These are phyloP conservation scores for Rhypophila decipiens DNA, from an alignment of 495 filamentous ascomycete genomes.

Conservation along the genomic window DNA sequence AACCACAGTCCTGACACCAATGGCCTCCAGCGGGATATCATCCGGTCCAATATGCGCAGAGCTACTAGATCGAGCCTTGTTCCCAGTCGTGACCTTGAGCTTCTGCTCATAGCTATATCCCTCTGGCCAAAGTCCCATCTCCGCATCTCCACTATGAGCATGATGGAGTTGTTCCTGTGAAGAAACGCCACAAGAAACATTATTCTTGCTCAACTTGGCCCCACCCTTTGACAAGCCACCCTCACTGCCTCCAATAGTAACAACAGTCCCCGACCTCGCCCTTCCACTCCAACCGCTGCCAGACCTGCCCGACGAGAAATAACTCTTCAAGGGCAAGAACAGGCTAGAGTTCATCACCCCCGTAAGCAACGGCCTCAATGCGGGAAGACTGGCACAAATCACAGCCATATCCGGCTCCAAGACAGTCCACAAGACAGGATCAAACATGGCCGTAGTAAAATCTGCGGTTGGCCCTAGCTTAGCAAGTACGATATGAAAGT, in stretches of 20 bases:
- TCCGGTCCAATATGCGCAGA: background rate
- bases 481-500: background rate
- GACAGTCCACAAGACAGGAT: background rate
- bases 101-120: background rate
- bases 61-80: background rate
- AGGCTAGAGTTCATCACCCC: background rate
- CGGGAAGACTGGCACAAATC: background rate
- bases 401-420: background rate
- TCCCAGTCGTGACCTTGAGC: too few relatives aligned
- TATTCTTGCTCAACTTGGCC: background rate
- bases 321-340: too few relatives aligned
- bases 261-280: background rate
- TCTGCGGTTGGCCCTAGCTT: background rate
- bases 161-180: background rate
- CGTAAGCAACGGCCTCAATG: background rate
- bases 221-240: background rate
- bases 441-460: background rate
- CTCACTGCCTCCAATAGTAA: background rate
- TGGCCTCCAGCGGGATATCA: background rate
- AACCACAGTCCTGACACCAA: background rate
- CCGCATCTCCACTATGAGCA: background rate
- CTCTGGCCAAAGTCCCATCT: background rate
- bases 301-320: background rate
- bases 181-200: too few relatives aligned
- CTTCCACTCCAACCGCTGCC: background rate